These are phyloP conservation scores for Xylaria longipes DNA, from an alignment of 495 filamentous ascomycete species.

Conservation along the genomic window DNA sequence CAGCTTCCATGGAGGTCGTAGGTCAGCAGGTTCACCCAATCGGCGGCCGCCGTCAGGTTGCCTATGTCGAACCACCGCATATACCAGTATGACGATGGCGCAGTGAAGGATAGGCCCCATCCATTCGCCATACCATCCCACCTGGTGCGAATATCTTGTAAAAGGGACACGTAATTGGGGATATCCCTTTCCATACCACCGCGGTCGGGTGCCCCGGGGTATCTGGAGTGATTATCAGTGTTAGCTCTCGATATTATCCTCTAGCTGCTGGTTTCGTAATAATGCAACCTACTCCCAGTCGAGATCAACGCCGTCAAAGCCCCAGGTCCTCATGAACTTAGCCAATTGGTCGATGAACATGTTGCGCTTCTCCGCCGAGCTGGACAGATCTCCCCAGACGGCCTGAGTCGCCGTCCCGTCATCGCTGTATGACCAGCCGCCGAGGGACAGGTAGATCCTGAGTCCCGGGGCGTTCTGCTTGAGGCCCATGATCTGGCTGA, in stretches of 20 bases:
- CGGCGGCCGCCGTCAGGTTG: not conserved
- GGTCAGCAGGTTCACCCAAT: slow-evolving; percentile 13
- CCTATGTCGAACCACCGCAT: not conserved
- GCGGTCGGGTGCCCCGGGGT: not conserved
- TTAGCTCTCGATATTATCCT: not conserved
- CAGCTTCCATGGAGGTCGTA: slow-evolving; percentile 46
- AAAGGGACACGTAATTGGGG: not conserved
- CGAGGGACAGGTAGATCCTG: too few species aligned
- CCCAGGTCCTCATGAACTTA: slow-evolving; percentile 5
- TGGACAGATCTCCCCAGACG: too few species aligned
- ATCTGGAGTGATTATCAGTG: not conserved
- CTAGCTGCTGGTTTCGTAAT: not conserved
- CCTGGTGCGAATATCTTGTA: not conserved
- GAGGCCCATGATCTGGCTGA: too few species aligned
- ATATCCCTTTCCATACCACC: not conserved
- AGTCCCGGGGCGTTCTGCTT: too few species aligned
- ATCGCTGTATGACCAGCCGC: too few species aligned
- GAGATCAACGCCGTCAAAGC: not conserved
- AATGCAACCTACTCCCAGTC: not conserved
- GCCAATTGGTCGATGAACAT: too few species aligned
- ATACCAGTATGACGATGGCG: not conserved
- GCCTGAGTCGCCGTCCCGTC: too few species aligned
- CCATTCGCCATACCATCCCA: not conserved
- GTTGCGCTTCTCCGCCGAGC: too few species aligned
- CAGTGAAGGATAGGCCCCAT: not conserved